Evolutionary conservation across 495 filamentous ascomycete species (phyloP), one percentile per base, ranked within the genome.

Genomic region (Daldinia vernicosa): DNA sequence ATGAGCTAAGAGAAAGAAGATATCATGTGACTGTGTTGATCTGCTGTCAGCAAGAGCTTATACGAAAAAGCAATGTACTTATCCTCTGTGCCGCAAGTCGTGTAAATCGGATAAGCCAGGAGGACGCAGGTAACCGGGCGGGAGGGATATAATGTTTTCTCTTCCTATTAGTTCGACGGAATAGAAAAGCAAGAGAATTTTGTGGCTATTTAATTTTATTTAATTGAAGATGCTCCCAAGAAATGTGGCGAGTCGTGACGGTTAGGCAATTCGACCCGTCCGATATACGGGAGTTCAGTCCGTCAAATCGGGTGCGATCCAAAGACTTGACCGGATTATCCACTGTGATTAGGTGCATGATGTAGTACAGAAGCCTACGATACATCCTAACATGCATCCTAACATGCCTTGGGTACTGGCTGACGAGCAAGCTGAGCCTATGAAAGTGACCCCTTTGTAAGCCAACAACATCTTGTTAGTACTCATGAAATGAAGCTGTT

Each of bases 231-330:
- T 39, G 32, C 14, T 33, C 17, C 43, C 24, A 39, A 66, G 27
- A 45, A 35, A 61, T 55, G n/a, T 40, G 12, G 53, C 40, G 32
- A 40, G 39, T 67, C 43, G 51, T 43, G 51, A 62, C 17, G 17
- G 51, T 71, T 60, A 30, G 35, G 22, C 63, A 60, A 55, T 64
- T 51, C n/a, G 11, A 40, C 19, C 32, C 19, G 39, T 60, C 39
- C 19, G 53, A 51, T 64, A 45, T 19, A 15, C 60, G 55, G 67
- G 37, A 55, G n/a, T 56, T 51, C 35, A 22, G n/a, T 12, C 39
- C 28, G 17, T 28, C 70, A 58, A 73, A 69, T 69, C 66, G 70
- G 70, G 65, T 53, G 22, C 35, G n/a, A 55, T 59, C 60, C 70
- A 61, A 37, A 30, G 33, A 26, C 66, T 62, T 58, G 55, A 63